A percentile compares a stretch with the other conserved stretches of the same genome.
phyloP scores from a whole-genome alignment of 1,284 basidiomycete species.

The Boletus subluridellus region DNA sequence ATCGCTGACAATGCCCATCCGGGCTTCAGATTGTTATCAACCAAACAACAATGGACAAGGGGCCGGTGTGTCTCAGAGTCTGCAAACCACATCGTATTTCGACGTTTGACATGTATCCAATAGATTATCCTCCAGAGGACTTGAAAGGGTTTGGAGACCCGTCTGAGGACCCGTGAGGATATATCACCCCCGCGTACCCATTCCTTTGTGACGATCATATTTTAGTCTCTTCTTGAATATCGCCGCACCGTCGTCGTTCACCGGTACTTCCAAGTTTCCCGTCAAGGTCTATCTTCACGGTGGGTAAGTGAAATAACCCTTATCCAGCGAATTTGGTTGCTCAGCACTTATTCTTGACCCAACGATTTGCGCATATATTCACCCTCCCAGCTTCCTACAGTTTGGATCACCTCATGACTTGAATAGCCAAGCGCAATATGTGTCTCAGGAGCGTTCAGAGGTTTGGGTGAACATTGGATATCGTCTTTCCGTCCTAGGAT shows the following conservation, averaged over 20 bases:
- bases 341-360: neutral
- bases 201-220: neutral
- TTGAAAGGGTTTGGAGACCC: slow-evolving; percentile 59
- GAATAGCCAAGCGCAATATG: slow-evolving; percentile 60
- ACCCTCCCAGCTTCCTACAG: slow-evolving; percentile 60
- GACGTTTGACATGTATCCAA: neutral
- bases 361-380: neutral
- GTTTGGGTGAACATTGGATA: slow-evolving; percentile 73
- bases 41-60: slow-evolving; percentile 49
- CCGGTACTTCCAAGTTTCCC: slow-evolving; percentile 45
- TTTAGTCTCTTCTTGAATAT: slow-evolving; percentile 66
- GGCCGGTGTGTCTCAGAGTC: slow-evolving; percentile 21
- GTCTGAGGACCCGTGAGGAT: slow-evolving; percentile 61
- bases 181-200: neutral
- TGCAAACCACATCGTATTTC: neutral
- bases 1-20: neutral
- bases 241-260: slow-evolving; percentile 55
- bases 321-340: neutral
- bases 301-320: slow-evolving; percentile 36
- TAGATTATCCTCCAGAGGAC: neutral
- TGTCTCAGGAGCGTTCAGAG: slow-evolving; percentile 60
- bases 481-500: slow-evolving; percentile 68
- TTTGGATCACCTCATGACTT: slow-evolving; percentile 69
- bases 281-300: slow-evolving; percentile 75
- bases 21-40: slow-evolving; percentile 50